A percentile compares a stretch with the other conserved stretches of the same genome.
Evolutionary conservation across 805 yeast genomes (phyloP).

Genomic region (Zygoascus bituminiphila): DNA sequence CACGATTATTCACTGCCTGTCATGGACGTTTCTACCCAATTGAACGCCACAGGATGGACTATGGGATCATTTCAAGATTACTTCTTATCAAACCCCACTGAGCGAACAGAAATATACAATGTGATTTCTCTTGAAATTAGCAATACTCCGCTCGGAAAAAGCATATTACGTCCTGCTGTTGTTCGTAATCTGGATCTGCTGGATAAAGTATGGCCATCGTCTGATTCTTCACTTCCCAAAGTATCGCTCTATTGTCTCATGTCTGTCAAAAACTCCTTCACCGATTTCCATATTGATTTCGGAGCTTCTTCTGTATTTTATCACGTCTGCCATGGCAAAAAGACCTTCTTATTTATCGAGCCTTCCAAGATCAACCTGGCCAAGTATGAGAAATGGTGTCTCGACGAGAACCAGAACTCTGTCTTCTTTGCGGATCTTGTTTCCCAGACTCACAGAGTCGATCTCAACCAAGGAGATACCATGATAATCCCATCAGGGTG

Average conservation of each 20-base stretch:
- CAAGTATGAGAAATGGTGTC: conserved; percentile 66
- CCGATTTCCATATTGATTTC: conserved; percentile 88
- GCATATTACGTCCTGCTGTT: conserved; percentile 53
- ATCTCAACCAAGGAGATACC: conserved; percentile 56
- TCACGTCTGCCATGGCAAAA: conserved; percentile 67
- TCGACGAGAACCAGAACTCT: conserved; percentile 49
- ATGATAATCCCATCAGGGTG: conserved; percentile 85
- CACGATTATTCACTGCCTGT: conserved; percentile 60
- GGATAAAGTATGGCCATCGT: conserved; percentile 51
- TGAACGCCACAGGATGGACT: conserved; percentile 51
- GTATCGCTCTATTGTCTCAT: conserved; percentile 69
- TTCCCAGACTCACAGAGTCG: conserved; percentile 45
- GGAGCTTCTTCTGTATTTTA: conserved; percentile 91
- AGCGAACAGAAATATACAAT: conserved; percentile 61
- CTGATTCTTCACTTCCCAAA: conserved; percentile 25
- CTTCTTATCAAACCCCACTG: conserved; percentile 37
- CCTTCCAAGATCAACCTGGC: conserved; percentile 59
- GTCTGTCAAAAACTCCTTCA: conserved; percentile 73
- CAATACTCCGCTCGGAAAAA: conserved; percentile 40
- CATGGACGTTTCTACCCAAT: conserved; percentile 83
- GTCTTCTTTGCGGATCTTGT: conserved; percentile 55
- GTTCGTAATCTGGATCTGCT: conserved; percentile 65
- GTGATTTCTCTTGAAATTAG: conserved; percentile 79
- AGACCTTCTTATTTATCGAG: conserved; percentile 69
- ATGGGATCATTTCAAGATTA: conserved; percentile 69